phyloP scores from a whole-genome alignment of 805 yeast genomes.

The Starmerella apis region DNA sequence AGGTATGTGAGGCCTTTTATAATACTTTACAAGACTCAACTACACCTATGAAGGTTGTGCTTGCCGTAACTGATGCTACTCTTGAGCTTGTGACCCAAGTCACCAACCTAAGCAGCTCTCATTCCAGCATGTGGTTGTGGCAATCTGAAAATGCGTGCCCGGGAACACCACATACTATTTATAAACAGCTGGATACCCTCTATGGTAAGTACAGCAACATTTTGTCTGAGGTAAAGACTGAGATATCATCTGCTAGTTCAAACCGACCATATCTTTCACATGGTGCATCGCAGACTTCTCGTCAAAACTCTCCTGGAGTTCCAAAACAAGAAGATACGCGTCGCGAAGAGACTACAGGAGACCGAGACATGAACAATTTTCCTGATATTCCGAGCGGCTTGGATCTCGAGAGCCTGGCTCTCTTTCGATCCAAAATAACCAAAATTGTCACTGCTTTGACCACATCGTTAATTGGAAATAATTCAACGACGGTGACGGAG shows the following conservation, averaged over 20 bases:
- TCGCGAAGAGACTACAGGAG: not conserved
- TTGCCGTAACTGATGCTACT: conserved; percentile 12
- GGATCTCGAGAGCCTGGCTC: not conserved
- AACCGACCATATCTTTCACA: conserved; percentile 1
- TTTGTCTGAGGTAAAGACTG: not conserved
- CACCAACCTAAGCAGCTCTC: conserved; percentile 1
- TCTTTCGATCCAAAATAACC: not conserved
- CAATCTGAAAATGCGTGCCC: not conserved
- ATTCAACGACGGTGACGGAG: not conserved
- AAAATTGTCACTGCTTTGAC: conserved; percentile 2
- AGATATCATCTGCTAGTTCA: not conserved
- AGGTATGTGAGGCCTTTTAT: conserved; percentile 14
- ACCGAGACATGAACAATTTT: not conserved
- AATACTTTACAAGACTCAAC: conserved; percentile 5
- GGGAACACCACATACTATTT: not conserved
- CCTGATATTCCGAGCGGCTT: not conserved
- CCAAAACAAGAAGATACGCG: not conserved
- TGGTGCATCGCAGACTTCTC: not conserved
- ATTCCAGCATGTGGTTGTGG: conserved; percentile 8
- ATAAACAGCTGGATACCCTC: not conserved
- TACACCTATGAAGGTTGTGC: conserved; percentile 12
- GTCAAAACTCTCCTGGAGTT: conserved; percentile 1
- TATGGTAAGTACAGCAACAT: not conserved
- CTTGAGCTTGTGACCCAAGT: conserved; percentile 6
- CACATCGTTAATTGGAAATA: conserved; percentile 7